A percentile compares a stretch with the other conserved stretches of the same genome.
These are phyloP conservation scores for Nothophaeocryptopus gaeumannii DNA, from an alignment of 2,329 filamentous ascomycete species.

Conservation along the genomic window DNA sequence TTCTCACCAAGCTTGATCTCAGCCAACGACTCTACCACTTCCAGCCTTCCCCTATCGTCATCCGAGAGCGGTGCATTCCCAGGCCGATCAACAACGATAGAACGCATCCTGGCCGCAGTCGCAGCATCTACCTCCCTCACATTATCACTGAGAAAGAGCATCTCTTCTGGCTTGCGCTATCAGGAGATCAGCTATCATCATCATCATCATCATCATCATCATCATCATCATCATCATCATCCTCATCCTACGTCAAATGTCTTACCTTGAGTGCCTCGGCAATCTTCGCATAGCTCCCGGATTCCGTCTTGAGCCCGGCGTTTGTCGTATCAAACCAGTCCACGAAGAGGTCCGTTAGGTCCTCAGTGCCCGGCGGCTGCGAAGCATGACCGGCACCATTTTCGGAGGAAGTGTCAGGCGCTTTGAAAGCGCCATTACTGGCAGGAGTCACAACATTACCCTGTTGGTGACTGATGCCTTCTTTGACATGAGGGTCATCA, in stretches of 20 bases:
- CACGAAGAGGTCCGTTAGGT: slow-evolving; percentile 58
- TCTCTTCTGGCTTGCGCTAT: slow-evolving; percentile 49
- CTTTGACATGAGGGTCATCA: slow-evolving; percentile 6
- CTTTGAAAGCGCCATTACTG: slow-evolving; percentile 10
- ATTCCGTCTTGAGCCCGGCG: slow-evolving; percentile 70
- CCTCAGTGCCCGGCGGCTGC: slow-evolving; percentile 45
- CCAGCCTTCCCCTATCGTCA: slow-evolving; percentile 40
- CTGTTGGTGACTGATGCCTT: background rate
- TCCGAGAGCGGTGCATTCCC: slow-evolving; percentile 65
- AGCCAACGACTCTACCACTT: slow-evolving; percentile 27
- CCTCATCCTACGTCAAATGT: background rate
- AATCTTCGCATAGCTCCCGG: slow-evolving; percentile 66
- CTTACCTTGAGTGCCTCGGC: slow-evolving; percentile 43
- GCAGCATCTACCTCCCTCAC: slow-evolving; percentile 55
- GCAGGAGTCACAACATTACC: slow-evolving; percentile 1
- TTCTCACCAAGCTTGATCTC: slow-evolving; percentile 16
- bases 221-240: too few species aligned
- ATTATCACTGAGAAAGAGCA: slow-evolving; percentile 82
- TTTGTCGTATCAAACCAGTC: slow-evolving; percentile 80
- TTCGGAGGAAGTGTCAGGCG: slow-evolving; percentile 4
- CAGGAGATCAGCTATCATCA: slow-evolving; percentile 16
- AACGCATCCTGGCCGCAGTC: slow-evolving; percentile 41
- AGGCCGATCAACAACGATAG: slow-evolving; percentile 54
- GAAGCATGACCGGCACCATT: slow-evolving; percentile 2
- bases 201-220: too few species aligned